phyloP scores from a whole-genome alignment of 1,284 basidiomycete species.

The Anthracocystis panici-leucophaei region DNA sequence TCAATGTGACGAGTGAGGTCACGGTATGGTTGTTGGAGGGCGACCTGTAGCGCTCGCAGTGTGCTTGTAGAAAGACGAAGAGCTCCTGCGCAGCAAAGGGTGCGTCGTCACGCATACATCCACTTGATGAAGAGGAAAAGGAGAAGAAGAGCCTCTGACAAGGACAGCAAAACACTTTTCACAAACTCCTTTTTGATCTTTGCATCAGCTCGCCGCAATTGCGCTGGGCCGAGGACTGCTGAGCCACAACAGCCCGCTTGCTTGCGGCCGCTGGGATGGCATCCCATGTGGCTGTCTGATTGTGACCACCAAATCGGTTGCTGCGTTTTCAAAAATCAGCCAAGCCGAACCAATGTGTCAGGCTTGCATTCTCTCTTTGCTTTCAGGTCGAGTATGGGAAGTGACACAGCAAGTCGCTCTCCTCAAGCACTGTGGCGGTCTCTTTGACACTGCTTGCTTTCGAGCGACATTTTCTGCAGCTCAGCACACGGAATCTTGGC shows the following conservation, averaged over 20 bases:
- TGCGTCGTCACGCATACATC: conserved; percentile 43
- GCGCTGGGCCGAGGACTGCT: too few relatives aligned
- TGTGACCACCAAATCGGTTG: neutral
- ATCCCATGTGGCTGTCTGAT: neutral
- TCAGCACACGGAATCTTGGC: neutral
- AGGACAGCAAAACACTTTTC: neutral
- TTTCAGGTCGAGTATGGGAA: too few relatives aligned
- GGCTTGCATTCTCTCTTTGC: too few relatives aligned
- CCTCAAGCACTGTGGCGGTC: too few relatives aligned
- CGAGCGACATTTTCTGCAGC: too few relatives aligned
- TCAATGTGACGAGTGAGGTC: neutral
- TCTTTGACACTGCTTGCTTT: too few relatives aligned
- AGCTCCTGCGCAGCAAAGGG: neutral
- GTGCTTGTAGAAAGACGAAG: neutral
- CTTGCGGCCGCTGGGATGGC: too few relatives aligned
- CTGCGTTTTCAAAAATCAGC: neutral
- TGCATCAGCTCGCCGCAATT: neutral
- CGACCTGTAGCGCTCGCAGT: neutral
- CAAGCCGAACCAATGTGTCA: neutral
- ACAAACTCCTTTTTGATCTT: neutral
- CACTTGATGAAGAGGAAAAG: conserved; percentile 5
- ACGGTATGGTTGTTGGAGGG: neutral
- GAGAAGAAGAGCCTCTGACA: neutral
- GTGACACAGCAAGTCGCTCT: too few relatives aligned
- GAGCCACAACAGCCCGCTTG: too few relatives aligned